Evolutionary conservation across 768 basidiomycete species (phyloP).

Genomic region (Trametes villosa): DNA sequence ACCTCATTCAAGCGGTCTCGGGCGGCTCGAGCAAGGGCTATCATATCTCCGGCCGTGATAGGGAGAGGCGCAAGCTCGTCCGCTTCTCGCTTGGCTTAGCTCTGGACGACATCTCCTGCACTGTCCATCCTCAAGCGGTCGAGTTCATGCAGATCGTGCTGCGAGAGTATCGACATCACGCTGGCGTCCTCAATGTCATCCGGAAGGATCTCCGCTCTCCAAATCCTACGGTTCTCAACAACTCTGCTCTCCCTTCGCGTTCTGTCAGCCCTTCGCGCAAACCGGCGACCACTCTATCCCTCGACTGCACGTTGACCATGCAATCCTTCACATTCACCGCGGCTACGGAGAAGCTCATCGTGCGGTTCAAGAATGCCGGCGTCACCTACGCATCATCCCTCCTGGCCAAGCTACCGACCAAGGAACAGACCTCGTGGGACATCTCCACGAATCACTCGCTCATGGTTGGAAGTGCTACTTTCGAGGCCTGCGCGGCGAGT

Average conservation of each 20-base stretch:
- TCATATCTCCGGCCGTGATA: not conserved
- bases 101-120: conserved; percentile 17
- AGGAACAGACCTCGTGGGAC: conserved; percentile 23
- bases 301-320: conserved; percentile 48
- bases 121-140: conserved; percentile 20
- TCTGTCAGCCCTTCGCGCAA: conserved; percentile 1
- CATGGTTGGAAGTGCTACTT: conserved; percentile 53
- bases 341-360: conserved; percentile 69
- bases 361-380: conserved; percentile 57
- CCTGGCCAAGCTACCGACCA: conserved; percentile 30
- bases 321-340: conserved; percentile 58
- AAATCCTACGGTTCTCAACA: not conserved
- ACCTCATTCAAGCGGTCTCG: conserved; percentile 2
- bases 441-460: conserved; percentile 53
- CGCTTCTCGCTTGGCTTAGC: conserved; percentile 9
- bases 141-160: conserved; percentile 18
- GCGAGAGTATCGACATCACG: conserved; percentile 14
- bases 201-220: not conserved
- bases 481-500: conserved; percentile 63
- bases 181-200: not conserved
- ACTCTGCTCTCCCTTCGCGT: not conserved
- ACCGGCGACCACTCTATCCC: conserved; percentile 26
- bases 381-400: conserved; percentile 44
- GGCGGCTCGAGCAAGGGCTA: conserved; percentile 7
- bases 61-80: not conserved